These are phyloP conservation scores for Bipolaris zeicola DNA, from an alignment of 2,329 filamentous ascomycete genomes.

Conservation along the genomic window DNA sequence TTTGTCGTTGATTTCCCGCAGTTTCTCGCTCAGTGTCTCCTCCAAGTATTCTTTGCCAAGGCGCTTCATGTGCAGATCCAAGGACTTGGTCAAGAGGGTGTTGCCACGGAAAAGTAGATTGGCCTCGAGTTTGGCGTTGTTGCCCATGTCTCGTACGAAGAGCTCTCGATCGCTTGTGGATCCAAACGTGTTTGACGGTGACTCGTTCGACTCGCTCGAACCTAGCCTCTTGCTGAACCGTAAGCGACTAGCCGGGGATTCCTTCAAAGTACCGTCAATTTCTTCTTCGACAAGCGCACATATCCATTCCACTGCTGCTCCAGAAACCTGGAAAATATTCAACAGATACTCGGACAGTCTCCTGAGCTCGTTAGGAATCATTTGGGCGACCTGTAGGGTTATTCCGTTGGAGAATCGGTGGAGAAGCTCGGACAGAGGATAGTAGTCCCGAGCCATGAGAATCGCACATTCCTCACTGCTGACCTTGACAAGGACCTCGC, in stretches of 20 bases:
- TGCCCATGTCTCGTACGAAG: conserved; percentile 77
- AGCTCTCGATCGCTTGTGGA: conserved; percentile 68
- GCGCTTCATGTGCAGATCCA: conserved; percentile 95
- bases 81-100: conserved; percentile 86
- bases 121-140: conserved; percentile 81
- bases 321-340: conserved; percentile 95
- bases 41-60: conserved; percentile 92
- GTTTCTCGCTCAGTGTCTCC: conserved; percentile 81
- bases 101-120: conserved; percentile 96
- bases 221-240: conserved; percentile 74
- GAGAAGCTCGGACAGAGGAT: conserved; percentile 78
- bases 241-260: conserved; percentile 69
- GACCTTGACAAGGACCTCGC: conserved; percentile 82
- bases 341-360: conserved; percentile 83
- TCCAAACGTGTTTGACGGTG: conserved; percentile 46
- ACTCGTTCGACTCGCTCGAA: conserved; percentile 70
- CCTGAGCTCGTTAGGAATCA: conserved; percentile 77
- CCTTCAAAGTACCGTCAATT: conserved; percentile 89
- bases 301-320: conserved; percentile 83
- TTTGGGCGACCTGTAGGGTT: conserved; percentile 81
- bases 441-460: conserved; percentile 83
- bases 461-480: conserved; percentile 89
- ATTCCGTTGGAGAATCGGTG: conserved; percentile 84
- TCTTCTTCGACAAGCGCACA: conserved; percentile 94
- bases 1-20: conserved; percentile 85